Conservation (phyloP, 345 rosid genomes). For the Moricandia arvensis region DNA sequence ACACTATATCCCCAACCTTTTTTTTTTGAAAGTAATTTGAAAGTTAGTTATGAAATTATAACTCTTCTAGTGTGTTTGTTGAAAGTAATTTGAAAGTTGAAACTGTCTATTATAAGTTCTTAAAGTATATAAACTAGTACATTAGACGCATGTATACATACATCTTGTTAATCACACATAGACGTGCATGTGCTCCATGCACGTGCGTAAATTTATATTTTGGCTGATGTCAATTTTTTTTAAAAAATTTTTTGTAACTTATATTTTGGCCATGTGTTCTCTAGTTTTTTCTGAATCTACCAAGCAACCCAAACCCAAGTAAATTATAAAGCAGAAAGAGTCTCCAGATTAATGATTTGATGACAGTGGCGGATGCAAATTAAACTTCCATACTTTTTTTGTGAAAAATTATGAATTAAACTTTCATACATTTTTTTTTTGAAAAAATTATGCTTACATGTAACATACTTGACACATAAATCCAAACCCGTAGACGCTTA, state of each 20-base stretch:
- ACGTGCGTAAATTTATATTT: too few species aligned
- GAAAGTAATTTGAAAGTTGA: not conserved
- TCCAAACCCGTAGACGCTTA: not conserved
- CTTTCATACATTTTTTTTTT: too few species aligned
- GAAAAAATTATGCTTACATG: too few species aligned
- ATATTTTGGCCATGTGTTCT: constrained; percentile 14
- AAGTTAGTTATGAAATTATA: not conserved
- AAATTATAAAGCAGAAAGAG: not conserved
- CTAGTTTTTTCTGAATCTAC: not conserved
- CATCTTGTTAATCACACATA: not conserved
- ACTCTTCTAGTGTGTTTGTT: not conserved
- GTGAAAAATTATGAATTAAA: not conserved
- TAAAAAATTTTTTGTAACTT: too few species aligned
- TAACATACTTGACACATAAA: not conserved
- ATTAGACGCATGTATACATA: too few species aligned
- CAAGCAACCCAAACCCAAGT: not conserved
- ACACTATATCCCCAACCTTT: too few species aligned
- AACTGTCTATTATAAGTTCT: not conserved
- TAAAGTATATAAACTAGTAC: not conserved
- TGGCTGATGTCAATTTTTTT: too few species aligned
- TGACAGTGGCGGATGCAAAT: not conserved
- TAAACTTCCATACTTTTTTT: not conserved
- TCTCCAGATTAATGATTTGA: not conserved
- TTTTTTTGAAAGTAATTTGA: too few species aligned
- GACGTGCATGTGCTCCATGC: not conserved